Conservation (phyloP, 768 basidiomycete species). For the Suillus subaureus region DNA sequence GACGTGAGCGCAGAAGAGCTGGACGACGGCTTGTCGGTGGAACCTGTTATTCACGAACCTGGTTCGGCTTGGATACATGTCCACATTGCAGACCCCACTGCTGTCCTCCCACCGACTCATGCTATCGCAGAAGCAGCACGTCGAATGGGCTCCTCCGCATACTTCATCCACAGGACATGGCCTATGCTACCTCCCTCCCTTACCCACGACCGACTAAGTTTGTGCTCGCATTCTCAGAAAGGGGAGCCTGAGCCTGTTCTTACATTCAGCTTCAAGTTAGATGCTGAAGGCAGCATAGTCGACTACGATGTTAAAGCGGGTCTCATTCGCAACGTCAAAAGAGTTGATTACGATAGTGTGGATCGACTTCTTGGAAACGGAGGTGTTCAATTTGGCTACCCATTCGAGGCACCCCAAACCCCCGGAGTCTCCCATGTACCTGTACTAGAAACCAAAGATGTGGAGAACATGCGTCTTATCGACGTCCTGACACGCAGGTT, state of each 20-base stretch:
- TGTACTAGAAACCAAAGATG: slow-evolving; percentile 20
- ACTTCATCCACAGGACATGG: slow-evolving; percentile 63
- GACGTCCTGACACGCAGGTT: slow-evolving; percentile 29
- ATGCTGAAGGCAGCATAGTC: slow-evolving; percentile 59
- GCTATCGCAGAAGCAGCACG: slow-evolving; percentile 60
- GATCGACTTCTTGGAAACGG: slow-evolving; percentile 49
- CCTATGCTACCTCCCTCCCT: slow-evolving; percentile 74
- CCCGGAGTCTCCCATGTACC: slow-evolving; percentile 5
- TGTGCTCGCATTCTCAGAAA: slow-evolving; percentile 39
- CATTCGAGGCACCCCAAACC: slow-evolving; percentile 20
- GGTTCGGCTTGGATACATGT: slow-evolving; percentile 79
- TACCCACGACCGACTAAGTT: slow-evolving; percentile 50
- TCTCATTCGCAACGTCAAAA: slow-evolving; percentile 66
- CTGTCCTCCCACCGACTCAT: slow-evolving; percentile 73
- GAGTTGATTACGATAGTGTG: slow-evolving; percentile 67
- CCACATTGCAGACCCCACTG: slow-evolving; percentile 92
- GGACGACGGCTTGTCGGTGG: slow-evolving; percentile 91
- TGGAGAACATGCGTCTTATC: slow-evolving; percentile 35
- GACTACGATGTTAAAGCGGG: slow-evolving; percentile 75
- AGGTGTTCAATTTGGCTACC: slow-evolving; percentile 18
- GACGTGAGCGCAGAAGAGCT: slow-evolving; percentile 79
- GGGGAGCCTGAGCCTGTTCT: slow-evolving; percentile 58
- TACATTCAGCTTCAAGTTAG: slow-evolving; percentile 79
- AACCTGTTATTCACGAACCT: slow-evolving; percentile 61
- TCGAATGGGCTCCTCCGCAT: slow-evolving; percentile 52